Conservation (phyloP, 371 early-diverging fungal genomes). For the Rhizopus stolonifer region DNA sequence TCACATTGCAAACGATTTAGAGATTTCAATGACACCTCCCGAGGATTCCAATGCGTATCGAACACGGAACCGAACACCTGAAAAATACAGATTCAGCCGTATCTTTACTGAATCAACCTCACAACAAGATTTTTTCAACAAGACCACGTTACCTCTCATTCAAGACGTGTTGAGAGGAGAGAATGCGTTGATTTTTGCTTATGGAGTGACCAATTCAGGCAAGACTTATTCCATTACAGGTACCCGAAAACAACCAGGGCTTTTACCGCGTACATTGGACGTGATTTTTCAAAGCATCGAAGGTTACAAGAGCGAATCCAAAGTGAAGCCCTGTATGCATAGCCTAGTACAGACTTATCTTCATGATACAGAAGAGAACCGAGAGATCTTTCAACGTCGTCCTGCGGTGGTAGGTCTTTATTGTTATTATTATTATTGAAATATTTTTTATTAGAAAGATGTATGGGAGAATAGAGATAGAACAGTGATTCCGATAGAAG, state of each 20-base stretch:
- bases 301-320: constrained; percentile 30
- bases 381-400: constrained; percentile 22
- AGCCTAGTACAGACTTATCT: constrained; percentile 38
- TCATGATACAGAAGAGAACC: constrained; percentile 32
- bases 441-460: neutral
- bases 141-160: constrained; percentile 60
- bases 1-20: constrained; percentile 39
- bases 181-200: constrained; percentile 68
- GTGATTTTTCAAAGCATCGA: constrained; percentile 55
- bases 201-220: constrained; percentile 82
- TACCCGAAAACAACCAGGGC: constrained; percentile 36
- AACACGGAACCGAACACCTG: constrained; percentile 42
- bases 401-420: neutral
- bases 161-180: constrained; percentile 49
- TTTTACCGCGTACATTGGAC: constrained; percentile 62
- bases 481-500: constrained; percentile 23
- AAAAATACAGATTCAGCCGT: constrained; percentile 63
- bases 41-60: constrained; percentile 39
- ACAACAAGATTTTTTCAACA: constrained; percentile 58
- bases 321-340: constrained; percentile 50
- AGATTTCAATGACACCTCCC: constrained; percentile 49
- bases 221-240: constrained; percentile 78
- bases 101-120: constrained; percentile 50
- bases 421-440: too few relatives aligned
- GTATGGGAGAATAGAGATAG: neutral